Percentiles rank a stretch among this genome's conserved stretches.
These are phyloP conservation scores for Mortierella sp. DNA, from an alignment of 371 early-diverging fungal genomes.

Conservation along the genomic window DNA sequence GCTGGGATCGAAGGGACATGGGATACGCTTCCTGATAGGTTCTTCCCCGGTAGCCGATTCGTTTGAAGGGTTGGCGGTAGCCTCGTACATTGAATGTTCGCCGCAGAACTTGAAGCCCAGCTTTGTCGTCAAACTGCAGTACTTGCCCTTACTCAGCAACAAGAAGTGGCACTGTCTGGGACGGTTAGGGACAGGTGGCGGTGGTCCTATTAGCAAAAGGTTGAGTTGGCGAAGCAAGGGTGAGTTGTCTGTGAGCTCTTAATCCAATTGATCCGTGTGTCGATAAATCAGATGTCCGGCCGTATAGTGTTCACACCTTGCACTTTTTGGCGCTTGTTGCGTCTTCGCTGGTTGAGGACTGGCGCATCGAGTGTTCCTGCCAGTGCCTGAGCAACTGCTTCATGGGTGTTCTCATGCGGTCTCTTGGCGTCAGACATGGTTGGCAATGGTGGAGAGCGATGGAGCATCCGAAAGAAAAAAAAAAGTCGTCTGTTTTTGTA, in stretches of 20 bases:
- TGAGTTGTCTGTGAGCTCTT: too few species aligned
- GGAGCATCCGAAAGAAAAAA: neutral
- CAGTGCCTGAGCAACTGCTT: slow-evolving; percentile 43
- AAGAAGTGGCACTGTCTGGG: slow-evolving; percentile 63
- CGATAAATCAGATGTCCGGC: neutral
- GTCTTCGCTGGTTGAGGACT: slow-evolving; percentile 41
- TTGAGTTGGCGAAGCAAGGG: neutral
- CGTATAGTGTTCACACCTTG: slow-evolving; percentile 20
- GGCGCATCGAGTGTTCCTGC: slow-evolving; percentile 48
- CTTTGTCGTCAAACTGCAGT: slow-evolving; percentile 76
- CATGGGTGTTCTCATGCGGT: slow-evolving; percentile 36
- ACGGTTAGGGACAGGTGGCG: slow-evolving; percentile 50
- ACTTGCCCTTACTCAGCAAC: slow-evolving; percentile 64
- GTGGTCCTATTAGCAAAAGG: slow-evolving; percentile 25
- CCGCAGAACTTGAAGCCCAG: slow-evolving; percentile 77
- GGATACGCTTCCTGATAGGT: slow-evolving; percentile 65
- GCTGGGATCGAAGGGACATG: slow-evolving; percentile 85
- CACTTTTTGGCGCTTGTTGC: slow-evolving; percentile 50
- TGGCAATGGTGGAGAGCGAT: neutral
- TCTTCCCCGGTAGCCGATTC: neutral
- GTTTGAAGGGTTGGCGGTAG: neutral
- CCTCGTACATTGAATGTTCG: slow-evolving; percentile 65
- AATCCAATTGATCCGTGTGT: neutral
- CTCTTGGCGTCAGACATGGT: slow-evolving; percentile 48
- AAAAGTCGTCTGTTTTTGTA: neutral